Conservation (phyloP, 1,284 basidiomycete species). For the Violaceomyces palustris region DNA sequence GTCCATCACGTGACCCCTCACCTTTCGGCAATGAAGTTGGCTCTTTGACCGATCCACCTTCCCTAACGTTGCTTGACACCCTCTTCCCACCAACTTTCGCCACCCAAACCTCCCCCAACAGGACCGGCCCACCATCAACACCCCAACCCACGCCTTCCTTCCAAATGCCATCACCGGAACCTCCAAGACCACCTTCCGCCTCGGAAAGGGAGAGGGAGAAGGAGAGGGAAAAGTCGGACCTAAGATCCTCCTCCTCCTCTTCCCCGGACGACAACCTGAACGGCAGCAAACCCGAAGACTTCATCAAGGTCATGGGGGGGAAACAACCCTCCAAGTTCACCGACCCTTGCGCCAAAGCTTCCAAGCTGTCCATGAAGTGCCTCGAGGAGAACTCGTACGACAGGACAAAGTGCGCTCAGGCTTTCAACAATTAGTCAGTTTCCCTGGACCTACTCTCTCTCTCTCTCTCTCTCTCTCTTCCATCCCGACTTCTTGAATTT, state of each 20-base stretch:
- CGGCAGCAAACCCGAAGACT: constrained; percentile 22
- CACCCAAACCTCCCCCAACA: too few relatives aligned
- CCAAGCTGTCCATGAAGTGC: constrained; percentile 46
- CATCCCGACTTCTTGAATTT: neutral
- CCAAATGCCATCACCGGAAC: too few relatives aligned
- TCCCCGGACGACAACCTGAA: neutral
- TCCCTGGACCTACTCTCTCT: neutral
- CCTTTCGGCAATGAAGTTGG: too few relatives aligned
- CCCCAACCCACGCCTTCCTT: too few relatives aligned
- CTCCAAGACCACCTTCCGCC: too few relatives aligned
- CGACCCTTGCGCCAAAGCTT: constrained; percentile 48
- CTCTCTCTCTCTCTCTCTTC: neutral
- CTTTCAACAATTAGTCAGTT: constrained; percentile 44
- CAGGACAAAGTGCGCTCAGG: constrained; percentile 36
- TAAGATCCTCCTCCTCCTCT: neutral
- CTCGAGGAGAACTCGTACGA: constrained; percentile 47
- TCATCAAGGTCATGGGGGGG: constrained; percentile 31
- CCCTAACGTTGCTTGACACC: too few relatives aligned
- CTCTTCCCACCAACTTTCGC: too few relatives aligned
- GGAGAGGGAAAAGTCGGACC: too few relatives aligned
- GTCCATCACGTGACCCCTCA: too few relatives aligned
- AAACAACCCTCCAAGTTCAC: constrained; percentile 41
- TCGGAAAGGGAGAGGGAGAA: too few relatives aligned
- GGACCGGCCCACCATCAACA: too few relatives aligned
- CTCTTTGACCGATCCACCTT: too few relatives aligned